Base-by-base conservation (phyloP, 1,284 basidiomycete genomes). In the Cutaneotrichosporon curvatum region DNA sequence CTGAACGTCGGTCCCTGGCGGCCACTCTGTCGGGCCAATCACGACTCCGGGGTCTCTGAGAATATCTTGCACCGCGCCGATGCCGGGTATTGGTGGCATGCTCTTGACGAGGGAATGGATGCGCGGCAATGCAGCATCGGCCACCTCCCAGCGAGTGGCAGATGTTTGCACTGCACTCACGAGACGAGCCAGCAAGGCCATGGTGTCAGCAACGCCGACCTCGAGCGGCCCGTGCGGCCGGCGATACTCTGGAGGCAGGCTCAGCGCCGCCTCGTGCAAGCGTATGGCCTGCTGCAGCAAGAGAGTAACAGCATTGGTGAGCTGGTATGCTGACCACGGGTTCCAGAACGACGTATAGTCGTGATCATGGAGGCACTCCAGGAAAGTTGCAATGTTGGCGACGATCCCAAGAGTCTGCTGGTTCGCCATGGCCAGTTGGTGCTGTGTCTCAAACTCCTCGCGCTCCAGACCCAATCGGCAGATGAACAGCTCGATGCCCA, bases 401-500 rank as follows among this genome's bases (percentile, higher is more conserved):
- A 55, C 37, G 18, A 49, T 38, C 18, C n/a, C 18, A 25, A 51
- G 35, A 2, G 44, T 45, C 25, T 40, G 37, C 36, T 36, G 19
- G 19, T 37, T 47, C 14, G 41, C 42, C 18, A 37, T 38, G 21
- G 43, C 18, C 8, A 51, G 28, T 20, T 49, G 45, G 11, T 37
- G 16, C 3, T 42, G 36, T 2, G 43, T 39, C 7, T 34, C 16
- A 37, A 51, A 49, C 35, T 55, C 49, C n/a, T 51, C 53, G 20
- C 47, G 47, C 23, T 51, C 53, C 1, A 51, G 47, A 2, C 53
- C 53, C 4, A 55, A 39, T 4, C 53, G 53, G 38, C 49, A 50
- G 41, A 51, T 51, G 12, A 55, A 36, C 1, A 49, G 35, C 8
- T 45, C 43, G n/a, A 54, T 20, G 11, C 53, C 53, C 10, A 46